phyloP scores from a whole-genome alignment of 345 rosid genomes.

The Murraya koenigii region DNA sequence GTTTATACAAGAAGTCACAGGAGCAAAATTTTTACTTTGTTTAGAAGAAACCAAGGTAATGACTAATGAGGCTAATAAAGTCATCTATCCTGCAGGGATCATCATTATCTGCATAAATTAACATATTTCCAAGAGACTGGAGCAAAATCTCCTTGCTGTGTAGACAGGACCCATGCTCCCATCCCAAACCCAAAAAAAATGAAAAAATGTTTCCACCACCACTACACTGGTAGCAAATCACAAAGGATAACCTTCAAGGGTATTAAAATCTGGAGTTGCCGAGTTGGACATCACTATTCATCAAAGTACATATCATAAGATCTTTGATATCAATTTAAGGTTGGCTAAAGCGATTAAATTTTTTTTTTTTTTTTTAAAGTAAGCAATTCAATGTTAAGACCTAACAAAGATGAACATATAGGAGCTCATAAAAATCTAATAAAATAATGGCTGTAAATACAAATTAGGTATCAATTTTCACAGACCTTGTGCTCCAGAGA shows the following conservation, averaged over 20 bases:
- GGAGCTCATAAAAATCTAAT: neutral
- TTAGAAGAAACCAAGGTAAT: neutral
- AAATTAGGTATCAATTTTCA: conserved; percentile 5
- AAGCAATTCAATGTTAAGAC: neutral
- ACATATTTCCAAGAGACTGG: neutral
- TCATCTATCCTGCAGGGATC: neutral
- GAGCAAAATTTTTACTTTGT: neutral
- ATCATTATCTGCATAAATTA: neutral
- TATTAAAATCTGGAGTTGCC: neutral
- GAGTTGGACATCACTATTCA: neutral
- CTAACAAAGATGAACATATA: neutral
- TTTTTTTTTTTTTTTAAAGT: neutral
- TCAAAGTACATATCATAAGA: neutral
- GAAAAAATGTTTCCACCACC: neutral
- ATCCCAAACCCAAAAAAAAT: too few relatives aligned
- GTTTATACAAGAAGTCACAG: neutral
- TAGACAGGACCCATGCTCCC: too few relatives aligned
- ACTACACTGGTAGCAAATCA: neutral
- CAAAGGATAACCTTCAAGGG: neutral
- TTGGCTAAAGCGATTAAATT: neutral
- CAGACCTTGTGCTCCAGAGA: conserved; percentile 99
- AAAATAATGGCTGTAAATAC: neutral
- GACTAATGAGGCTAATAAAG: neutral
- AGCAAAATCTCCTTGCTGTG: neutral
- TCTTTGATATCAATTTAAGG: neutral